A percentile compares a stretch with the other conserved stretches of the same genome.
Conservation (phyloP, 345 rosid species). For the Citrus medica region DNA sequence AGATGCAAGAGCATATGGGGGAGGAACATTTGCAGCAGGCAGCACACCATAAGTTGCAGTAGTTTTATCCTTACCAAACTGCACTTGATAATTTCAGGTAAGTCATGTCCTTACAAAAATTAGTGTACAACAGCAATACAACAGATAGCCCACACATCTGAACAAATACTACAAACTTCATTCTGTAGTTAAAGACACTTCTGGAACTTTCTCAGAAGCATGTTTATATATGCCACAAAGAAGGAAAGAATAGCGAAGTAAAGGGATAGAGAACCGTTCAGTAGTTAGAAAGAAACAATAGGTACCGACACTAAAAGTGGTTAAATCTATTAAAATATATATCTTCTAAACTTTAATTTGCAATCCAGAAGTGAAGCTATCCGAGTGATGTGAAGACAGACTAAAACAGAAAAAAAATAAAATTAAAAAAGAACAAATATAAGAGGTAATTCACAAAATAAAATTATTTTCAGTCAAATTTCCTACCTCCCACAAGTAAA, state of each 20-base stretch:
- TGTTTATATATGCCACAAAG: background rate
- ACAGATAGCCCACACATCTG: background rate
- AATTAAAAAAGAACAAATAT: background rate
- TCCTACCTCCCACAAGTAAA: slow-evolving; percentile 94
- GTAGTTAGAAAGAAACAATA: background rate
- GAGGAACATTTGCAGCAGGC: slow-evolving; percentile 83
- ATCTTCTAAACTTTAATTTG: background rate
- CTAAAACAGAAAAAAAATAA: background rate
- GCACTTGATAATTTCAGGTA: slow-evolving; percentile 33
- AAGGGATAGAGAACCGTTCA: background rate
- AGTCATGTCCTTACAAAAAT: slow-evolving; percentile 12
- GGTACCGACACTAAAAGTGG: background rate
- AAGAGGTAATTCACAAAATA: background rate
- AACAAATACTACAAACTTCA: background rate
- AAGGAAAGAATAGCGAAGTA: background rate
- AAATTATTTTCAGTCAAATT: slow-evolving; percentile 2
- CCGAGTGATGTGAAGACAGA: background rate
- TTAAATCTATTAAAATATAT: background rate
- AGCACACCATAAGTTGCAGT: slow-evolving; percentile 89
- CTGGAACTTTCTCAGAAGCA: background rate
- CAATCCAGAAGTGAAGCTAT: background rate
- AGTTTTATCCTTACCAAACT: slow-evolving; percentile 81
- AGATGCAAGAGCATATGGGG: slow-evolving; percentile 88
- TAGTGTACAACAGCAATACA: background rate
- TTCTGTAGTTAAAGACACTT: background rate